Percentiles rank a stretch among this genome's conserved stretches.
phyloP scores from a whole-genome alignment of 1,284 basidiomycete genomes.

The Ganoderma lucidum region DNA sequence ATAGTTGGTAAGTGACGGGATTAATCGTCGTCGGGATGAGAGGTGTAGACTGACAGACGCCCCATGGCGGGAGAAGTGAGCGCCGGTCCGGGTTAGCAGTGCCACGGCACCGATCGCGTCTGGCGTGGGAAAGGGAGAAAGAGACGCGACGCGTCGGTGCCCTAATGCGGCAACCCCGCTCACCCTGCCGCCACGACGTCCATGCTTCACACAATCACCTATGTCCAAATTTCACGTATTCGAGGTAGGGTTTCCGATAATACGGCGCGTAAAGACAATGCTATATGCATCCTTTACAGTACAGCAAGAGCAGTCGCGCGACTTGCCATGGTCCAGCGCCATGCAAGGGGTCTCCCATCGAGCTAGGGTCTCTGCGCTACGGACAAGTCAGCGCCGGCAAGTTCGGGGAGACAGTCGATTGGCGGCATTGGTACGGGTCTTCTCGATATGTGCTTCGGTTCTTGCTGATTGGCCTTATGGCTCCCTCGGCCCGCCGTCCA shows the following conservation, averaged over 20 bases:
- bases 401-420: conserved; percentile 70
- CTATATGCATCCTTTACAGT: conserved; percentile 49
- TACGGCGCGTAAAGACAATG: background rate
- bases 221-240: conserved; percentile 36
- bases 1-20: background rate
- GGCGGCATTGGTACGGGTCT: conserved; percentile 72
- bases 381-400: conserved; percentile 55
- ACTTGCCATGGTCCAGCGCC: conserved; percentile 70
- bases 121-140: conserved; percentile 24
- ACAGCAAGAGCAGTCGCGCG: conserved; percentile 72
- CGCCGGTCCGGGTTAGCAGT: background rate
- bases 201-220: background rate
- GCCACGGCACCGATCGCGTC: conserved; percentile 16
- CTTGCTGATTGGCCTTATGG: conserved; percentile 15
- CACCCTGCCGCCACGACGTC: conserved; percentile 23
- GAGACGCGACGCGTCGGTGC: conserved; percentile 32
- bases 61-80: background rate
- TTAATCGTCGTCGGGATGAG: too few species aligned
- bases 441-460: conserved; percentile 21
- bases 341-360: conserved; percentile 63
- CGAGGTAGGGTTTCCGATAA: conserved; percentile 23
- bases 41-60: background rate
- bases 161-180: conserved; percentile 26
- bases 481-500: background rate
- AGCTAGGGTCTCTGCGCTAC: conserved; percentile 67